These are phyloP conservation scores for Chlorella sp. DNA, from an alignment of 139 green algal genomes.

Conservation along the genomic window DNA sequence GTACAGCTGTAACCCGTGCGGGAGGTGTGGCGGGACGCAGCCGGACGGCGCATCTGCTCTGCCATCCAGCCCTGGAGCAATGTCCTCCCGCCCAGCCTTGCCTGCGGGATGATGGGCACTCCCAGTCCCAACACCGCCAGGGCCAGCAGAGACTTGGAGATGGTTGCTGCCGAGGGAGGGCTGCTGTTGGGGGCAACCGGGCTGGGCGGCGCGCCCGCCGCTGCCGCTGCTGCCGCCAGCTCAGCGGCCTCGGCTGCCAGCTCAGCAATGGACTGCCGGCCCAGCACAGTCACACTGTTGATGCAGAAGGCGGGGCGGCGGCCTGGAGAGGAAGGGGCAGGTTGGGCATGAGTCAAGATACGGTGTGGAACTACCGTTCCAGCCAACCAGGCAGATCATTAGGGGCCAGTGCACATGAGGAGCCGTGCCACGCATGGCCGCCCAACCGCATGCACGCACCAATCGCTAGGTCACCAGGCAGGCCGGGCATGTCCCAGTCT, in stretches of 20 bases:
- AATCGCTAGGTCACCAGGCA: constrained; percentile 59
- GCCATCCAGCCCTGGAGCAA: too few relatives aligned
- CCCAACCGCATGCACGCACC: background rate
- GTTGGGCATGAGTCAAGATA: too few relatives aligned
- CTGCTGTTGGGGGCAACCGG: background rate
- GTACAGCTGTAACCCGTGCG: background rate
- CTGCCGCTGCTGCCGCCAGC: background rate
- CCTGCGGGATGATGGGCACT: constrained; percentile 50
- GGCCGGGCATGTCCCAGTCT: constrained; percentile 18
- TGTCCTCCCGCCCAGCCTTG: too few relatives aligned
- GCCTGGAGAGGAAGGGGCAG: background rate
- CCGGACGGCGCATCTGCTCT: too few relatives aligned
- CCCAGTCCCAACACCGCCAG: constrained; percentile 56
- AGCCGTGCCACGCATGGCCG: too few relatives aligned
- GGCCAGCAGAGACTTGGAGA: constrained; percentile 54
- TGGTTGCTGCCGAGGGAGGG: background rate
- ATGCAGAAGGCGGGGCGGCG: constrained; percentile 65
- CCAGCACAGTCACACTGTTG: constrained; percentile 53
- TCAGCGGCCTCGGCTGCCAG: constrained; percentile 33
- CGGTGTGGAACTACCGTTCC: too few relatives aligned
- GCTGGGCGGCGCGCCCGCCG: background rate
- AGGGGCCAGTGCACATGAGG: too few relatives aligned
- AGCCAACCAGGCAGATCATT: too few relatives aligned
- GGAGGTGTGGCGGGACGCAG: too few relatives aligned
- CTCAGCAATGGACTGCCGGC: constrained; percentile 12